These are phyloP conservation scores for Emericellopsis terricola DNA, from an alignment of 495 filamentous ascomycete species.

Conservation along the genomic window DNA sequence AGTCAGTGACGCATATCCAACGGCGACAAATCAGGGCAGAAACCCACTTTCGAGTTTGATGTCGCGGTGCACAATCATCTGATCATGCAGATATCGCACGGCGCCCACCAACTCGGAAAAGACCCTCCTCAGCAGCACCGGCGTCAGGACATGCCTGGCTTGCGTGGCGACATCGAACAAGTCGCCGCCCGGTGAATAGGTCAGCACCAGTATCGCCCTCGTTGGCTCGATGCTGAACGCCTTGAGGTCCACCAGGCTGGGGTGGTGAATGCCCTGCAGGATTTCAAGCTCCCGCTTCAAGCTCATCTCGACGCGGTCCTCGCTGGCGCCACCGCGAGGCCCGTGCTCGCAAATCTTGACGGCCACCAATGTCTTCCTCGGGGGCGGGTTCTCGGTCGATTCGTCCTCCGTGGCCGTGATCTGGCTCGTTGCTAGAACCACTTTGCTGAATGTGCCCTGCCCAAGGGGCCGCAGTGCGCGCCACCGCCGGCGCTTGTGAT, in stretches of 20 bases:
- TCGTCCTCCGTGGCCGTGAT: constrained; percentile 18
- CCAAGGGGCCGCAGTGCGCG: constrained; percentile 64
- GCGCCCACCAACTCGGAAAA: constrained; percentile 80
- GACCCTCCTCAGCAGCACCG: constrained; percentile 59
- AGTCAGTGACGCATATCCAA: too few relatives aligned
- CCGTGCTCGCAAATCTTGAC: constrained; percentile 93
- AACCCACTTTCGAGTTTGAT: constrained; percentile 92
- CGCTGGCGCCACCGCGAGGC: constrained; percentile 72
- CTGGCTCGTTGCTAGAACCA: constrained; percentile 62
- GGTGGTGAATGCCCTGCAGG: constrained; percentile 69
- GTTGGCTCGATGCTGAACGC: constrained; percentile 69
- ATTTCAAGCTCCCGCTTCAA: constrained; percentile 91
- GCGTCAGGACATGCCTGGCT: constrained; percentile 42
- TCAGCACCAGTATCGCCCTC: constrained; percentile 68
- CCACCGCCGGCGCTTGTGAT: constrained; percentile 45
- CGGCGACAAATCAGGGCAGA: constrained; percentile 5
- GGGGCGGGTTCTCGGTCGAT: constrained; percentile 20
- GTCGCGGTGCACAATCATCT: constrained; percentile 85
- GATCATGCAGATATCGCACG: constrained; percentile 64
- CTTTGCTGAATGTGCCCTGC: constrained; percentile 89
- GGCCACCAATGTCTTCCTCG: constrained; percentile 52
- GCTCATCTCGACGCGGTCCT: constrained; percentile 78
- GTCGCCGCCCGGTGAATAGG: constrained; percentile 87
- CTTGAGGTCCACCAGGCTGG: constrained; percentile 75
- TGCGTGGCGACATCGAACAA: constrained; percentile 79